Evolutionary conservation across 140 eudicot species (phyloP).

Genomic region (Cichorium intybus): DNA sequence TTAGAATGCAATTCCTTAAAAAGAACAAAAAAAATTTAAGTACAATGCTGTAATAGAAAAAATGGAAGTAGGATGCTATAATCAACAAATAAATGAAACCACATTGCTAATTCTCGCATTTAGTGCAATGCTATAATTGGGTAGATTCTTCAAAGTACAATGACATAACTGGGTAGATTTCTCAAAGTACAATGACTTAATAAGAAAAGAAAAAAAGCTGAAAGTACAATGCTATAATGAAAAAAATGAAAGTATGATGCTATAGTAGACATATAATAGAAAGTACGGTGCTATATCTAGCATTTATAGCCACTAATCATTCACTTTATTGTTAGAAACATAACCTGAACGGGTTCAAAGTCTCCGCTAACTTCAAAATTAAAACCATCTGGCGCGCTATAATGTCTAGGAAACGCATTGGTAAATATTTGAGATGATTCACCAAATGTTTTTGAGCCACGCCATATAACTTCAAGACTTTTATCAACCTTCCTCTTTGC

Average conservation of each 20-base stretch:
- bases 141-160: no score
- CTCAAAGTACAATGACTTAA: background rate
- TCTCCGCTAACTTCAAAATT: conserved; percentile 70
- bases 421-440: conserved; percentile 83
- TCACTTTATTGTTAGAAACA: conserved; percentile 8
- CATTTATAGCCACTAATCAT: conserved; percentile 3
- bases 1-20: background rate
- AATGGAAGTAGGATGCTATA: background rate
- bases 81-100: no score
- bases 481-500: conserved; percentile 77
- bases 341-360: conserved; percentile 77
- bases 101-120: no score
- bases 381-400: conserved; percentile 83
- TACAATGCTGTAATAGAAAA: background rate
- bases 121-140: no score
- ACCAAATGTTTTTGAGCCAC: conserved; percentile 90
- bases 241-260: background rate
- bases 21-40: background rate
- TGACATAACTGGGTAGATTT: no score
- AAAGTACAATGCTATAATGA: background rate
- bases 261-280: no score
- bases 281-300: background rate
- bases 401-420: conserved; percentile 79
- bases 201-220: no score
- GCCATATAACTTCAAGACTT: conserved; percentile 94